Evolutionary conservation across 768 basidiomycete genomes (phyloP).

Genomic region (Lyophyllum atratum): DNA sequence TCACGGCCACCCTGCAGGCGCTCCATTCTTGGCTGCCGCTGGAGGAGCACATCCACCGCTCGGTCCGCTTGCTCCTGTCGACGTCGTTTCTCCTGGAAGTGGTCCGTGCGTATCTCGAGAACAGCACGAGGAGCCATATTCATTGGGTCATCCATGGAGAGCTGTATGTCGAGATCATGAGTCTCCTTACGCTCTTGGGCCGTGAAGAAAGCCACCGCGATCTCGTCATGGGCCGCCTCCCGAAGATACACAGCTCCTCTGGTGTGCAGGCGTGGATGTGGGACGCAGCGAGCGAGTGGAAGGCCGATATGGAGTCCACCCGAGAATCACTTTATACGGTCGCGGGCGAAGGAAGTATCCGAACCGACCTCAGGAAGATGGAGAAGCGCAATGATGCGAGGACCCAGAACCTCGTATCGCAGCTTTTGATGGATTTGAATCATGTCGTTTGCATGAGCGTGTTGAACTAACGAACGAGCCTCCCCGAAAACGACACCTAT

Average conservation of each 20-base stretch:
- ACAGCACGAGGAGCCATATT: not conserved
- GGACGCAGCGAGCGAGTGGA: not conserved
- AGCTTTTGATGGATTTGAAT: constrained; percentile 3
- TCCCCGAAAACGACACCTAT: no score
- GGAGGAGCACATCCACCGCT: not conserved
- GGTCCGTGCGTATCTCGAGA: constrained; percentile 4
- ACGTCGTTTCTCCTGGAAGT: constrained; percentile 13
- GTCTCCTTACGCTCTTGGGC: not conserved
- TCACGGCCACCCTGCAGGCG: not conserved
- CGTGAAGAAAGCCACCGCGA: not conserved
- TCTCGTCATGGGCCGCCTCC: not conserved
- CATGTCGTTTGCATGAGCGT: not conserved
- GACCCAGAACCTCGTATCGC: not conserved
- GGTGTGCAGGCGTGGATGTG: constrained; percentile 7
- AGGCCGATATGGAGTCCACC: not conserved
- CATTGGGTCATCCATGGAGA: constrained; percentile 11
- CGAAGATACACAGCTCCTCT: constrained; percentile 2
- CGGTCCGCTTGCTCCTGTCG: not conserved
- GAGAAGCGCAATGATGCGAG: not conserved
- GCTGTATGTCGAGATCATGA: constrained; percentile 3
- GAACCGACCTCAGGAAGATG: not conserved
- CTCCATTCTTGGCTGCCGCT: constrained; percentile 7
- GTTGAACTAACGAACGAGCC: not conserved
- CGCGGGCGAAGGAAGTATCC: not conserved
- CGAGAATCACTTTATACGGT: not conserved